Percentiles rank a stretch among this genome's conserved stretches.
phyloP scores from a whole-genome alignment of 2,329 filamentous ascomycete genomes.

The Calonectria pseudoreteaudii region DNA sequence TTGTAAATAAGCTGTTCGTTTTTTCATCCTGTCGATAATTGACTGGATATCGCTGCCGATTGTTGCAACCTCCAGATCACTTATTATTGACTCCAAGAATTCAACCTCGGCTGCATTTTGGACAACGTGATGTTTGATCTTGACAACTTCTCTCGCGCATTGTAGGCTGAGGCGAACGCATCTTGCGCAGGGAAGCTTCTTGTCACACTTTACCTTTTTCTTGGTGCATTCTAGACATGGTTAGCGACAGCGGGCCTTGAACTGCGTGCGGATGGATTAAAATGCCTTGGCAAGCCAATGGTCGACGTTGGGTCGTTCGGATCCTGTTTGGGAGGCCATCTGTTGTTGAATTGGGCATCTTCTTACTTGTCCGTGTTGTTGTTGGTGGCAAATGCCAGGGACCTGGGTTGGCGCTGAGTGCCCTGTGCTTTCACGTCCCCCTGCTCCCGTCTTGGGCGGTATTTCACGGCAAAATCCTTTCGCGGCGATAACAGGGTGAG shows the following conservation, averaged over 20 bases:
- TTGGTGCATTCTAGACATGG: not conserved
- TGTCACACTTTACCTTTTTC: constrained; percentile 11
- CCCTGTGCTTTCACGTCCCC: not conserved
- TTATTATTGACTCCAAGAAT: not conserved
- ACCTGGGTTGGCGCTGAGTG: not conserved
- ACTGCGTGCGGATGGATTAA: not conserved
- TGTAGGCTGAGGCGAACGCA: not conserved
- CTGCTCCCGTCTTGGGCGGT: not conserved
- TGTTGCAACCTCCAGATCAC: not conserved
- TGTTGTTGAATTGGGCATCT: not conserved
- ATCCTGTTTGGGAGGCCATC: not conserved
- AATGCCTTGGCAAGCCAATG: constrained; percentile 9
- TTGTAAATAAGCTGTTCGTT: not conserved
- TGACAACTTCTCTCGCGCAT: constrained; percentile 10
- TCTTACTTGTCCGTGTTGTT: not conserved
- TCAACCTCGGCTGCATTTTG: not conserved
- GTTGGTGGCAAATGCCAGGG: not conserved
- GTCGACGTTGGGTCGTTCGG: constrained; percentile 1
- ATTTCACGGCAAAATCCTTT: not conserved
- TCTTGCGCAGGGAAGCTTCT: constrained; percentile 7
- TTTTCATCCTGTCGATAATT: not conserved
- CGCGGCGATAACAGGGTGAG: not conserved
- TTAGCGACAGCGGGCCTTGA: not conserved
- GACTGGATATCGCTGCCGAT: not conserved
- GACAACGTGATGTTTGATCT: not conserved